Conservation (phyloP, 2,329 filamentous ascomycete species). For the Claviceps fusiformis region DNA sequence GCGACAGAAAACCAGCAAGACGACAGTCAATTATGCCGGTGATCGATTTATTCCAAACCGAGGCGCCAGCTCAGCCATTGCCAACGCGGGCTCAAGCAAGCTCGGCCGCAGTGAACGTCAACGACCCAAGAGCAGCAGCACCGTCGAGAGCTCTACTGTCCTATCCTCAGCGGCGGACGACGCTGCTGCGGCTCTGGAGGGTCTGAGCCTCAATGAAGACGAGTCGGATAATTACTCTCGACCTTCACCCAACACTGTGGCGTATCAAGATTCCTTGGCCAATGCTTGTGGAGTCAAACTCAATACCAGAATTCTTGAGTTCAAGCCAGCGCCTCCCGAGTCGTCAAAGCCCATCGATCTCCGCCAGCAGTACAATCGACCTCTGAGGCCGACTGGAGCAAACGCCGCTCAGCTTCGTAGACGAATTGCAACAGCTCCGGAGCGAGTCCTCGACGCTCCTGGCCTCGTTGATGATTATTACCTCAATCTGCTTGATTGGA, state of each 20-base stretch:
- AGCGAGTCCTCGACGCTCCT: slow-evolving; percentile 90
- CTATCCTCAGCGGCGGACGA: slow-evolving; percentile 72
- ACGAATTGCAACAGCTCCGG: slow-evolving; percentile 84
- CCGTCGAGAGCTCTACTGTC: slow-evolving; percentile 57
- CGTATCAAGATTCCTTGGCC: slow-evolving; percentile 84
- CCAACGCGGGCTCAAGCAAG: slow-evolving; percentile 71
- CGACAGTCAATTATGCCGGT: slow-evolving; percentile 63
- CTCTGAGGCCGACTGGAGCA: slow-evolving; percentile 63
- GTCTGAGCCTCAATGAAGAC: slow-evolving; percentile 60
- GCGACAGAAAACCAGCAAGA: slow-evolving; percentile 55
- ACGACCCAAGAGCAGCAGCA: slow-evolving; percentile 58
- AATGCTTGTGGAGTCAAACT: slow-evolving; percentile 84
- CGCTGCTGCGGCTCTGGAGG: slow-evolving; percentile 64
- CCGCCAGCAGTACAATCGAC: slow-evolving; percentile 94
- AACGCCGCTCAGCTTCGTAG: slow-evolving; percentile 77
- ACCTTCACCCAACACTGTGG: slow-evolving; percentile 73
- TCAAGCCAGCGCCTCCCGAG: slow-evolving; percentile 96
- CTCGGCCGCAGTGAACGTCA: slow-evolving; percentile 57
- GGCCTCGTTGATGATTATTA: slow-evolving; percentile 98
- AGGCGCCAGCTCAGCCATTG: slow-evolving; percentile 73
- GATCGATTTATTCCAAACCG: slow-evolving; percentile 97
- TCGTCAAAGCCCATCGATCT: slow-evolving; percentile 97
- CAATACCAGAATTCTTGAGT: slow-evolving; percentile 90
- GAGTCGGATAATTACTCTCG: slow-evolving; percentile 57
- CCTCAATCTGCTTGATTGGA: slow-evolving; percentile 97